Evolutionary conservation across 352 stramenopile species (phyloP).

Genomic region (Phytophthora uliginosa): DNA sequence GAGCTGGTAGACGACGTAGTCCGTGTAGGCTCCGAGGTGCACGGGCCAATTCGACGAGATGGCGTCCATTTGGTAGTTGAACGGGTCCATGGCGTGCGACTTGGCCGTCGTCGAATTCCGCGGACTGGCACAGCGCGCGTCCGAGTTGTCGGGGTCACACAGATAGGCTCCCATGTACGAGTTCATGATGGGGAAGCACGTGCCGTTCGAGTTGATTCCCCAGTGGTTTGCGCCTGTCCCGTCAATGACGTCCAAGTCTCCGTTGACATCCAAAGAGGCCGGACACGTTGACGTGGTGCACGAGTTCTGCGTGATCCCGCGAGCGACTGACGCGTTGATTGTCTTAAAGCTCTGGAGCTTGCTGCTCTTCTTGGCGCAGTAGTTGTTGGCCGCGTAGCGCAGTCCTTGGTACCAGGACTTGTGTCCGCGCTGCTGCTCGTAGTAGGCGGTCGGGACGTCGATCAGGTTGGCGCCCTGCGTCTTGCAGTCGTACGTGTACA

Average conservation of each 20-base stretch:
- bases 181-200: conserved; percentile 64
- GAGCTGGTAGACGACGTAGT: conserved; percentile 57
- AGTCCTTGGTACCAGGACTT: conserved; percentile 76
- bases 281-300: conserved; percentile 54
- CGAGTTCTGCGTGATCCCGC: conserved; percentile 58
- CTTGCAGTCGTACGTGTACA: conserved; percentile 64
- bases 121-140: conserved; percentile 50
- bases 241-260: conserved; percentile 55
- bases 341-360: conserved; percentile 51
- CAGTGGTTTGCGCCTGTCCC: conserved; percentile 47
- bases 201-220: conserved; percentile 67
- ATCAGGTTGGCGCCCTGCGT: conserved; percentile 58
- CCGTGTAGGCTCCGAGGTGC: conserved; percentile 74
- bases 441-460: conserved; percentile 55
- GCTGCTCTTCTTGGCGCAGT: conserved; percentile 45
- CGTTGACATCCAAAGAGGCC: conserved; percentile 61
- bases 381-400: conserved; percentile 69
- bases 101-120: conserved; percentile 42
- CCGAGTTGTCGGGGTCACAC: conserved; percentile 57
- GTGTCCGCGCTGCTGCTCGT: conserved; percentile 49
- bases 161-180: conserved; percentile 63
- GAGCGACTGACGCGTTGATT: conserved; percentile 49
- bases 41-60: conserved; percentile 86
- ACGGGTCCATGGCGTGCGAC: conserved; percentile 59
- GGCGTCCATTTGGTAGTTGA: conserved; percentile 64